Evolutionary conservation across 208 protist species (phyloP).

Genomic region (Leishmania lainsoni): DNA sequence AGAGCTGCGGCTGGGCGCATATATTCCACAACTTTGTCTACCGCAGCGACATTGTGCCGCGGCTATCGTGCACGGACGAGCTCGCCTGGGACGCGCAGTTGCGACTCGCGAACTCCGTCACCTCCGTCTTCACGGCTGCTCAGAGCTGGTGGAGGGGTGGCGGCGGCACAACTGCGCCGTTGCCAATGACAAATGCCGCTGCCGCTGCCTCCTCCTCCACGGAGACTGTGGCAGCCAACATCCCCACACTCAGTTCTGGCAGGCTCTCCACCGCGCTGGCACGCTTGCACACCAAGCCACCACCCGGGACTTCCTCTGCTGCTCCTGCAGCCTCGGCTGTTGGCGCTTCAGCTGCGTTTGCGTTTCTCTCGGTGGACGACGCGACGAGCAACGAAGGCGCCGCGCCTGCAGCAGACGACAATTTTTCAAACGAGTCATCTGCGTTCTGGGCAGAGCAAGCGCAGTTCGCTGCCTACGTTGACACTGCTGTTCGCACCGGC

Average conservation of each 20-base stretch:
- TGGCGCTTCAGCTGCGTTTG: not conserved
- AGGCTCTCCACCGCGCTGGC: not conserved
- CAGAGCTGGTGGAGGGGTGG: slow-evolving; percentile 24
- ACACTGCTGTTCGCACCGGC: slow-evolving; percentile 46
- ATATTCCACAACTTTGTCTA: slow-evolving; percentile 82
- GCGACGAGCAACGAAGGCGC: not conserved
- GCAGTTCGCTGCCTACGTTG: slow-evolving; percentile 35
- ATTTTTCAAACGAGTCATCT: slow-evolving; percentile 7
- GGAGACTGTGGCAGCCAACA: not conserved
- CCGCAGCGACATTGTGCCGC: slow-evolving; percentile 71
- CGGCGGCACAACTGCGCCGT: not conserved
- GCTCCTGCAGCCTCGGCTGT: not conserved
- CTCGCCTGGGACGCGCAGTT: slow-evolving; percentile 44
- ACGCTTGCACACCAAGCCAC: not conserved
- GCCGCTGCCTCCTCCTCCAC: not conserved
- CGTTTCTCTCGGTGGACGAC: not conserved
- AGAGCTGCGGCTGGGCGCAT: slow-evolving; percentile 47
- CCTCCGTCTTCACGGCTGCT: slow-evolving; percentile 8
- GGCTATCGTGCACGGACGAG: slow-evolving; percentile 62
- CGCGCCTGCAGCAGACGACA: not conserved
- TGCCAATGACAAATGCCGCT: not conserved
- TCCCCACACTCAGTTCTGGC: not conserved
- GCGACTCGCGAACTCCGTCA: slow-evolving; percentile 17
- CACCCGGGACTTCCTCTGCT: not conserved
- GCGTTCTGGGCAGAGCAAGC: slow-evolving; percentile 12